Base-by-base conservation (phyloP, 202 grass and related monocot species). In the Setaria italica region DNA sequence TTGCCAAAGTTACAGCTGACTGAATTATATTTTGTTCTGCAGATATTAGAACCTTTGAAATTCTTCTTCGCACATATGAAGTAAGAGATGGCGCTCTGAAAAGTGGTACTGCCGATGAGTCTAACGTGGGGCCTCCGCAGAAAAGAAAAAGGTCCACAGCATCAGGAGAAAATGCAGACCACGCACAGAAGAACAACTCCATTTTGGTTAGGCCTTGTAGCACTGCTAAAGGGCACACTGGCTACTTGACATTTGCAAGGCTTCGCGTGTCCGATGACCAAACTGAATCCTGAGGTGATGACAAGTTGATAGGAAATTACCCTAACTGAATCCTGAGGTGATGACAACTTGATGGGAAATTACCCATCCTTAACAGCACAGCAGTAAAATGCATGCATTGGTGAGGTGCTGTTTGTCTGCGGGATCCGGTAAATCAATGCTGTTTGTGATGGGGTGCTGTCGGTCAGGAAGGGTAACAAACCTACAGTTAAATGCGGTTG, bases 41-140 rank as follows among this genome's bases (percentile, higher is more conserved):
- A 98, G 93, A 98, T 88, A 94, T 98, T 84, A 92, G 93, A 84
- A 94, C 96, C 73, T 95, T 94, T 71, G 93, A 98, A 88, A 91
- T 98, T 83, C 88, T 95, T 78, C 85, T 95, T 54, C 91, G 93
- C 10, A 87, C 84, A 0, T 98, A 95, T 33, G 96, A 98, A 75
- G 77, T 98, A 79, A 78, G 80, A 57, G 93, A 94, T 62, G 79
- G 81, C 35, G 65, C 43, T 63, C 74, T 91, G 16, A 83, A 69
- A 46, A 81, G 66, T 77, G 84, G 39, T 47, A 74, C 64, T 58
- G 72, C 50, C 9, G 72, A 80, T 3, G 91, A 91, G 5, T 65
- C 72, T 78, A 69, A 43, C 66, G 34, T 76, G 12, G 91, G 91
- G n/a, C 59, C 90, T 29, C 83, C 88, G 32, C 87, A 75, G 67